phyloP scores from a whole-genome alignment of 225 moss, liverwort and hornwort species.

The Physcomitrellopsis africana region DNA sequence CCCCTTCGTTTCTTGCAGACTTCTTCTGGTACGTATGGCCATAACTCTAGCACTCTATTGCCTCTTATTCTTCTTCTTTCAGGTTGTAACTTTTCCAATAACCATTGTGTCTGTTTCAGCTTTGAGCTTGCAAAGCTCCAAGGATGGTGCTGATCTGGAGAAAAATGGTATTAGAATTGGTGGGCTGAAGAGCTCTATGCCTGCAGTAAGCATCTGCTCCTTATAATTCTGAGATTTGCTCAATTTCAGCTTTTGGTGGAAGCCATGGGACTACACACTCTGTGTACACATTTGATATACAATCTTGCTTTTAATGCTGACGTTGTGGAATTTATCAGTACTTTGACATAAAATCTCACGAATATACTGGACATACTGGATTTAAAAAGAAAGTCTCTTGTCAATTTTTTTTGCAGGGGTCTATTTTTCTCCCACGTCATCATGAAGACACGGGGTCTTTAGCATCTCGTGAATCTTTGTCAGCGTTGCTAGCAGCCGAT shows the following conservation, averaged over 20 bases:
- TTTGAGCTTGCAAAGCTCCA: constrained; percentile 37
- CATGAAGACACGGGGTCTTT: constrained; percentile 36
- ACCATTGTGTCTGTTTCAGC: constrained; percentile 23
- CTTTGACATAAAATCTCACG: constrained; percentile 1
- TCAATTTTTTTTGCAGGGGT: constrained; percentile 38
- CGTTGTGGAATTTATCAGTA: neutral
- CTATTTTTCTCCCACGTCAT: constrained; percentile 33
- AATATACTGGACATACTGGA: constrained; percentile 23
- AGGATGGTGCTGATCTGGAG: constrained; percentile 31
- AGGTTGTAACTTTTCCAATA: neutral
- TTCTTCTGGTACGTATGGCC: constrained; percentile 30
- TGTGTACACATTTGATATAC: neutral
- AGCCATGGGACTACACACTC: neutral
- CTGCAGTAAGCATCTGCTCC: constrained; percentile 39
- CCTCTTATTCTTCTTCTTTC: neutral
- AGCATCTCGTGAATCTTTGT: constrained; percentile 58
- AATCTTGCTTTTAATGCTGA: neutral
- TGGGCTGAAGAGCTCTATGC: constrained; percentile 37
- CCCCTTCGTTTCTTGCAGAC: constrained; percentile 53
- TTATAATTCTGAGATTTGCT: constrained; percentile 17
- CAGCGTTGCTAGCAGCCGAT: constrained; percentile 70
- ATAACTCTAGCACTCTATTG: neutral
- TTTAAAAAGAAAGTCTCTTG: neutral
- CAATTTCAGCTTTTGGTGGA: constrained; percentile 1
- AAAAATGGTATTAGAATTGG: constrained; percentile 31